phyloP scores from a whole-genome alignment of 306 rosid species.

The Gastrolobium villosum region DNA sequence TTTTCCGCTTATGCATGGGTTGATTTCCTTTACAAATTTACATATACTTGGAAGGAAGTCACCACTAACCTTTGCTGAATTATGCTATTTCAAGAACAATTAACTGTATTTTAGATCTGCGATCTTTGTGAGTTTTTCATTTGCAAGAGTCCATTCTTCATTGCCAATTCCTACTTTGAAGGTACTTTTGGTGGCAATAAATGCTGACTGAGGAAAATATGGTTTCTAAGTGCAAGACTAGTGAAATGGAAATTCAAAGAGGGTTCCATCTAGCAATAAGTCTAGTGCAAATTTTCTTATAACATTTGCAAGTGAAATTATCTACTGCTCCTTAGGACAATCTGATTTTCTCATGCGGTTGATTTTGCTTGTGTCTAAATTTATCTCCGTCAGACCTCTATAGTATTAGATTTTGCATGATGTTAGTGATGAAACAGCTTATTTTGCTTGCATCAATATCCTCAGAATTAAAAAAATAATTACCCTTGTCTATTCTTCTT shows the following conservation, averaged over 20 bases:
- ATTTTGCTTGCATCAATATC: conserved; percentile 8
- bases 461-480: background rate
- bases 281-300: background rate
- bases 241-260: conserved; percentile 6
- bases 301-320: conserved; percentile 19
- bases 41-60: background rate
- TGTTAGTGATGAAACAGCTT: conserved; percentile 32
- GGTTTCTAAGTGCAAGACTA: conserved; percentile 11
- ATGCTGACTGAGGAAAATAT: conserved; percentile 7
- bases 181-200: conserved; percentile 8
- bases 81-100: background rate
- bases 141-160: too few relatives aligned
- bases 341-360: background rate
- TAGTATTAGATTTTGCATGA: background rate
- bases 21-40: conserved; percentile 34
- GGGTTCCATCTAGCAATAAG: background rate
- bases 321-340: too few relatives aligned
- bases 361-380: conserved; percentile 37
- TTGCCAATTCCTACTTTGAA: background rate
- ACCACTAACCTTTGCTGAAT: background rate
- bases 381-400: too few relatives aligned
- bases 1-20: conserved; percentile 10
- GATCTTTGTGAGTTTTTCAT: background rate
- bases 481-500: background rate
- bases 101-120: conserved; percentile 12